Base-by-base conservation (phyloP, 768 basidiomycete genomes). In the Collybia sp. region DNA sequence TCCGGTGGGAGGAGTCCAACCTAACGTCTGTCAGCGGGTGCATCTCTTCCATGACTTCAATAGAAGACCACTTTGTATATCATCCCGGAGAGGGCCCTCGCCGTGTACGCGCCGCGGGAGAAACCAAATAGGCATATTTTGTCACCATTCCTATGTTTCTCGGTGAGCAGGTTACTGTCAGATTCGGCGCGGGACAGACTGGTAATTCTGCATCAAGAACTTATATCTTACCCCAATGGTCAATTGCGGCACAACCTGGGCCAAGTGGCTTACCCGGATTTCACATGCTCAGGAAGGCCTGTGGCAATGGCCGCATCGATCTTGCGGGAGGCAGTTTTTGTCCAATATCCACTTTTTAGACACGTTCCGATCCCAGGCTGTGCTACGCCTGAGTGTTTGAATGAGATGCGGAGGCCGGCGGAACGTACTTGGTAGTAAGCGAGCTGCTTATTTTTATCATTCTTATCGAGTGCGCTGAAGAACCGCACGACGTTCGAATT, bases 401-500 rank as follows among this genome's bases (percentile, higher is more conserved):
- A 20, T n/a, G 15, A 20, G 13, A 3, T 20, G n/a, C 6, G 12
- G 39, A 25, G 13, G 10, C 15, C 10, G 15, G 4, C 17, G 35
- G 35, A 37, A 6, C 44, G 8, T 41, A 62, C 65, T 55, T 68
- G 68, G 43, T 70, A 68, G 40, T 68, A 67, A 6, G 64, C 63
- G 25, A 70, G 20, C 47, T 73, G 71, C 6, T 63, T 62, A 1
- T 56, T 52, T 1, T 50, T 57, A 35, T 59, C 53, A 44, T 69
- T 65, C 46, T 72, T 73, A 47, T 55, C 61, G 36, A 73, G 52
- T 40, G 64, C 52, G 12, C 57, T 59, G 52, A 69, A 67, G 40
- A 73, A 53, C 18, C 64, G 61, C 36, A 71, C 59, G 19, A 73
- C 62, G 49, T 70, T 73, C 5, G 71, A n/a, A 68, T 71, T 69